phyloP scores from a whole-genome alignment of 768 basidiomycete species.

The Russula abietina region DNA sequence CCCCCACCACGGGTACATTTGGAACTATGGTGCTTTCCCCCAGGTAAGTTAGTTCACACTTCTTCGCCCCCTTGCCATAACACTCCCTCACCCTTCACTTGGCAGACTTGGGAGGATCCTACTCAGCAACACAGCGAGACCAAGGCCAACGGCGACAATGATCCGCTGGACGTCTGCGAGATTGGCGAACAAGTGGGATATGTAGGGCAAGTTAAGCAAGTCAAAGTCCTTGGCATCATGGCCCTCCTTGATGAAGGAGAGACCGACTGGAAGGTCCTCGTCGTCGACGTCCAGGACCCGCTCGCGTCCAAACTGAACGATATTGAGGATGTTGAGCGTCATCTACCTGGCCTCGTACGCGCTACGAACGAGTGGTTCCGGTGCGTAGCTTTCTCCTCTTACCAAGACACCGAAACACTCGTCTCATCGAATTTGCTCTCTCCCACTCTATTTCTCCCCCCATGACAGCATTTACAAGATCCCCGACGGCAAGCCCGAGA shows the following conservation, averaged over 20 bases:
- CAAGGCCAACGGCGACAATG: constrained; percentile 98
- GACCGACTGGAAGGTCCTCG: constrained; percentile 99
- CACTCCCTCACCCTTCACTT: constrained; percentile 12
- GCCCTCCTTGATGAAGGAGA: constrained; percentile 98
- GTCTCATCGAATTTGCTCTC: neutral
- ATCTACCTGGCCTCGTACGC: constrained; percentile 92
- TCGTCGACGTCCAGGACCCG: constrained; percentile 93
- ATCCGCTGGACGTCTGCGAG: constrained; percentile 99
- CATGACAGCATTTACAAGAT: constrained; percentile 83
- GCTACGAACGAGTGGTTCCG: constrained; percentile 99
- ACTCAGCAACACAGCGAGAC: constrained; percentile 83
- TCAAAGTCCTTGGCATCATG: constrained; percentile 99
- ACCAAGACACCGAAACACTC: neutral
- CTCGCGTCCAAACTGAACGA: constrained; percentile 96
- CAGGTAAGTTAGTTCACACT: constrained; percentile 54
- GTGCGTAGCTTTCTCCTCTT: constrained; percentile 33
- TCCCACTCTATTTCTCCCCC: too few relatives aligned
- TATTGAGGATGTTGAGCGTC: constrained; percentile 97
- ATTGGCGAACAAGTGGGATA: constrained; percentile 98
- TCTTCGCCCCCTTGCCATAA: neutral
- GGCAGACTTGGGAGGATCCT: constrained; percentile 98
- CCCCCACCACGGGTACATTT: constrained; percentile 99
- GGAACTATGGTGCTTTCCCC: constrained; percentile 99
- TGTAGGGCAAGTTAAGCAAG: constrained; percentile 96
- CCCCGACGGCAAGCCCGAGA: constrained; percentile 93